phyloP scores from a whole-genome alignment of 768 basidiomycete genomes.

The Lentinula aciculospora region DNA sequence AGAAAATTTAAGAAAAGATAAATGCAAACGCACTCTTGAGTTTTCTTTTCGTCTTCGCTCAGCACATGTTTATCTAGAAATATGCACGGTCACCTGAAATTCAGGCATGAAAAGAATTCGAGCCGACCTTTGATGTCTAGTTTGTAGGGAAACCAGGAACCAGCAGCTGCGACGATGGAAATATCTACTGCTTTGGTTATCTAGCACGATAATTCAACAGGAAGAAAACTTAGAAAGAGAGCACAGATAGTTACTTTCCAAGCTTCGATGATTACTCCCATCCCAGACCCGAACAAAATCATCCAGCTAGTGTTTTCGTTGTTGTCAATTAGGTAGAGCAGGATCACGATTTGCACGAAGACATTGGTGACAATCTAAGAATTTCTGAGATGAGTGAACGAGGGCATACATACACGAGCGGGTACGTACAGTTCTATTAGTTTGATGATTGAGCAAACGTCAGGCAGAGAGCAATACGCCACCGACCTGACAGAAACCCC shows the following conservation, averaged over 20 bases:
- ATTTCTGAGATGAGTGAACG: background rate
- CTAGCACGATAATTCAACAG: conserved; percentile 28
- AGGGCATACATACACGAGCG: conserved; percentile 2
- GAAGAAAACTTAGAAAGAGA: conserved; percentile 8
- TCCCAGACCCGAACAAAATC: conserved; percentile 87
- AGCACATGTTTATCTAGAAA: conserved; percentile 86
- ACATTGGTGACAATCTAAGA: conserved; percentile 81
- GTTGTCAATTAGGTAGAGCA: conserved; percentile 93
- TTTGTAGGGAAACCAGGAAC: conserved; percentile 70
- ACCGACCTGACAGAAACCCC: conserved; percentile 86
- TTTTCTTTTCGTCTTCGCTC: conserved; percentile 96
- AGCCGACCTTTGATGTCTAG: conserved; percentile 73
- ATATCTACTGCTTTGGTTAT: conserved; percentile 92
- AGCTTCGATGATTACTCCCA: conserved; percentile 80
- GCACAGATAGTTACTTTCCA: conserved; percentile 70
- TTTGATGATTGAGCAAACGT: conserved; percentile 5
- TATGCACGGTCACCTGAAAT: background rate
- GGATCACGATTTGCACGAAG: conserved; percentile 84
- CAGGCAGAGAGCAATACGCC: background rate
- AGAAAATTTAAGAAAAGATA: background rate
- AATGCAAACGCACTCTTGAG: conserved; percentile 72
- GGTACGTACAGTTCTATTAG: conserved; percentile 46
- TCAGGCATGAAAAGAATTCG: conserved; percentile 10
- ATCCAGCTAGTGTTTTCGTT: conserved; percentile 96
- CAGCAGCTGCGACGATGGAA: conserved; percentile 53